A percentile compares a stretch with the other conserved stretches of the same genome.
Evolutionary conservation across 306 rosid genomes (phyloP).

Genomic region (Geum urbanum): DNA sequence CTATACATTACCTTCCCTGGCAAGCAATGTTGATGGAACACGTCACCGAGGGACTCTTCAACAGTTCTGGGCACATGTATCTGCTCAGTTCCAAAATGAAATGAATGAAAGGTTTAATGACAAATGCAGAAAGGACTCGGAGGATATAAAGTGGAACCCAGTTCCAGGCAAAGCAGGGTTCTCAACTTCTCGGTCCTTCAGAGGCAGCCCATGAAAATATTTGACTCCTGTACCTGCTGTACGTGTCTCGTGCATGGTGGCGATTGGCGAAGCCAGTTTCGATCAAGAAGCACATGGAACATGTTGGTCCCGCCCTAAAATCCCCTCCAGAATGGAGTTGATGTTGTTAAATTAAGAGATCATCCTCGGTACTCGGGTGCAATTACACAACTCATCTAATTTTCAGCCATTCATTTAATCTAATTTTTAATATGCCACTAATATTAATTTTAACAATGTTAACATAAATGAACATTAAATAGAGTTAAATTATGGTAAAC

Average conservation of each 20-base stretch:
- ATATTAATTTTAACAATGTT: too few species aligned
- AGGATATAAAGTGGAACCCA: not conserved
- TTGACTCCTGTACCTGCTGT: too few species aligned
- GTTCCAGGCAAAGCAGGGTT: not conserved
- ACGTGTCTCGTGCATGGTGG: not conserved
- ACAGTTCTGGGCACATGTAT: not conserved
- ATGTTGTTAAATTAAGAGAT: too few species aligned
- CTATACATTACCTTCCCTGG: too few species aligned
- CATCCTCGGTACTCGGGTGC: too few species aligned
- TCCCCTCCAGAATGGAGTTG: too few species aligned
- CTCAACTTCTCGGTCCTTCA: not conserved
- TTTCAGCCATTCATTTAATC: too few species aligned
- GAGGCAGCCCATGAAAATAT: not conserved
- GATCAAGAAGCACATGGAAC: not conserved
- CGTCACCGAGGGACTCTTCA: not conserved
- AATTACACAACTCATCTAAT: too few species aligned
- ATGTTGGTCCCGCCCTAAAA: constrained; percentile 1
- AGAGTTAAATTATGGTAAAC: too few species aligned
- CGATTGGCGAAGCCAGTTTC: not conserved
- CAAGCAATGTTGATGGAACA: not conserved
- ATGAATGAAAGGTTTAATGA: not conserved
- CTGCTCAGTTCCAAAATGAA: not conserved
- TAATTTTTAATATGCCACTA: too few species aligned
- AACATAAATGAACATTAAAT: too few species aligned
- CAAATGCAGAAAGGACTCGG: not conserved